Conservation (phyloP, 352 stramenopile genomes). For the Globisporangium iwayamae region DNA sequence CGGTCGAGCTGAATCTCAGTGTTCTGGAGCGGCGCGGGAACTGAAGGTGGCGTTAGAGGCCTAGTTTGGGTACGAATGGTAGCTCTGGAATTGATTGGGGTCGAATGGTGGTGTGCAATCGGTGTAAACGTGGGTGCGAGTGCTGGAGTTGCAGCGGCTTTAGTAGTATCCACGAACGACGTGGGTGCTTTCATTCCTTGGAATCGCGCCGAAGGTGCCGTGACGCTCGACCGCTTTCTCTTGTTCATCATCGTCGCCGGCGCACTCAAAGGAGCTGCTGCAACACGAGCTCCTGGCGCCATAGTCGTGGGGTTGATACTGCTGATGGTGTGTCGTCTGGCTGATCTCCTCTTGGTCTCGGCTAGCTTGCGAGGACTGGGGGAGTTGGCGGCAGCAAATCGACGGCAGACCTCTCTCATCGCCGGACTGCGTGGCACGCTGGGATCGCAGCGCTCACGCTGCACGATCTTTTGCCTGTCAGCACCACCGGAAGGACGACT, state of each 20-base stretch:
- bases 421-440: constrained; percentile 10
- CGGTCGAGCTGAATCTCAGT: constrained; percentile 10
- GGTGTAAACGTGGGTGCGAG: background rate
- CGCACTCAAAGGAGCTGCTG: background rate
- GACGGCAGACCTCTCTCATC: constrained; percentile 4
- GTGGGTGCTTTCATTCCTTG: background rate
- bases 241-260: background rate
- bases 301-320: background rate
- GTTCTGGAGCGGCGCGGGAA: background rate
- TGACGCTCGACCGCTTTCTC: constrained; percentile 5
- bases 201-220: background rate
- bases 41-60: constrained; percentile 6
- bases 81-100: constrained; percentile 3
- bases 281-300: background rate
- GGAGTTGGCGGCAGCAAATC: constrained; percentile 7
- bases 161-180: background rate
- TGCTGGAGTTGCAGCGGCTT: background rate
- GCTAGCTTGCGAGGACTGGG: background rate
- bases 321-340: constrained; percentile 4
- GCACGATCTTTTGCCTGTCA: background rate
- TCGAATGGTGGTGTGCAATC: background rate
- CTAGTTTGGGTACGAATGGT: background rate
- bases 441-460: constrained; percentile 5
- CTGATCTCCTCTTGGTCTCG: background rate
- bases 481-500: background rate